phyloP scores from a whole-genome alignment of 495 filamentous ascomycete species.

The Hypoxylon subgilvum region DNA sequence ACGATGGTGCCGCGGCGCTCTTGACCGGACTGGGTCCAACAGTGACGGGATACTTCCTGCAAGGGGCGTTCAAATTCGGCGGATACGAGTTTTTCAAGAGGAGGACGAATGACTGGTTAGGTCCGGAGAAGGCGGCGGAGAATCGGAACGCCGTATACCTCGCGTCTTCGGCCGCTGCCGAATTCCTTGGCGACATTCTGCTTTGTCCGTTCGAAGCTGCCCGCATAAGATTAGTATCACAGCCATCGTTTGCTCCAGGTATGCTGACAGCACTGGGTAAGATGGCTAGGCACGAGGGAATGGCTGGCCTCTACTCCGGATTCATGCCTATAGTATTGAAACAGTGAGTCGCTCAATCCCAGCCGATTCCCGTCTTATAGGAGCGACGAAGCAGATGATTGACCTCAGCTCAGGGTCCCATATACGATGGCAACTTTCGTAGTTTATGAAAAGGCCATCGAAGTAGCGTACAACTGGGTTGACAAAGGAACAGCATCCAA shows the following conservation, averaged over 20 bases:
- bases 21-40: slow-evolving; percentile 76
- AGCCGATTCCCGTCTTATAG: slow-evolving; percentile 4
- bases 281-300: slow-evolving; percentile 69
- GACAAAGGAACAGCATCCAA: slow-evolving; percentile 65
- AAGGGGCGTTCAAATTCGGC: slow-evolving; percentile 80
- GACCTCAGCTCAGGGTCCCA: slow-evolving; percentile 58
- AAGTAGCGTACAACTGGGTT: slow-evolving; percentile 67
- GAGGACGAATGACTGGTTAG: slow-evolving; percentile 69
- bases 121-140: slow-evolving; percentile 68
- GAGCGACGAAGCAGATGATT: background rate
- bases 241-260: slow-evolving; percentile 70
- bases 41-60: slow-evolving; percentile 75
- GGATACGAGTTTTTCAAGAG: slow-evolving; percentile 81
- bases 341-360: slow-evolving; percentile 50
- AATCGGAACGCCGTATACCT: slow-evolving; percentile 76
- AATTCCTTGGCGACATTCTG: slow-evolving; percentile 75
- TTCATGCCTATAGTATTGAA: slow-evolving; percentile 78
- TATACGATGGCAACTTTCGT: slow-evolving; percentile 94
- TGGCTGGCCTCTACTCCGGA: slow-evolving; percentile 75
- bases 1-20: slow-evolving; percentile 72
- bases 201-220: slow-evolving; percentile 78
- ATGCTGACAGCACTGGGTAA: slow-evolving; percentile 67
- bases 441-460: slow-evolving; percentile 82
- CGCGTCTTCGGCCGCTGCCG: slow-evolving; percentile 69
- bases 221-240: slow-evolving; percentile 75